Conservation (phyloP, 208 protist genomes). For the Acanthamoeba castellanii region DNA sequence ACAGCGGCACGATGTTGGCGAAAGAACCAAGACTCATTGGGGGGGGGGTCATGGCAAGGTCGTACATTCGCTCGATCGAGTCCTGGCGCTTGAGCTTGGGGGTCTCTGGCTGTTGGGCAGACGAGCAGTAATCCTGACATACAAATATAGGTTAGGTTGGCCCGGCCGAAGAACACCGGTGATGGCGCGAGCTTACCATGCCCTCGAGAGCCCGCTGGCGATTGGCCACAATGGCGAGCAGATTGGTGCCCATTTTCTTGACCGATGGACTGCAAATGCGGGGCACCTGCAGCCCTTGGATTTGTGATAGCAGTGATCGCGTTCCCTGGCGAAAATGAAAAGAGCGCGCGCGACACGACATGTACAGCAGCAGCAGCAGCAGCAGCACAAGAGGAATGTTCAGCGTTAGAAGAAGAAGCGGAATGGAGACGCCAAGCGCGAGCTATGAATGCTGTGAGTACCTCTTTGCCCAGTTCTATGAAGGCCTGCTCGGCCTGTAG, state of each 20-base stretch:
- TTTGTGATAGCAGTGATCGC: neutral
- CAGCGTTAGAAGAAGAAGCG: neutral
- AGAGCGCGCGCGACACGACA: no score
- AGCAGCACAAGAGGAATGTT: neutral
- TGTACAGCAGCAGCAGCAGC: no score
- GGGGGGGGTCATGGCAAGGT: neutral
- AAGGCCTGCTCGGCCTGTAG: neutral
- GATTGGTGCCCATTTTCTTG: neutral
- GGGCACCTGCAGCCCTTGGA: neutral
- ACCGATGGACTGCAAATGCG: neutral
- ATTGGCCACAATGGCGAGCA: constrained; percentile 6
- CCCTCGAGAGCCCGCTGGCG: constrained; percentile 15
- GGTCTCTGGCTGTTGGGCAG: neutral
- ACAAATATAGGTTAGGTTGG: neutral
- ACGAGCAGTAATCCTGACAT: constrained; percentile 42
- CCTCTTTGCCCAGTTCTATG: constrained; percentile 2
- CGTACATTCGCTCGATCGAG: constrained; percentile 36
- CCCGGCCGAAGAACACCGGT: neutral
- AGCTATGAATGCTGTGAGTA: neutral
- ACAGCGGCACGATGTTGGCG: neutral
- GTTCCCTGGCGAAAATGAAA: neutral
- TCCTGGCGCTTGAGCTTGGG: neutral
- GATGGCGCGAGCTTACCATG: neutral
- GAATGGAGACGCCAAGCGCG: no score
- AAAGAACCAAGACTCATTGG: neutral